Evolutionary conservation across 495 filamentous ascomycete species (phyloP).

Genomic region (Podospora australis): DNA sequence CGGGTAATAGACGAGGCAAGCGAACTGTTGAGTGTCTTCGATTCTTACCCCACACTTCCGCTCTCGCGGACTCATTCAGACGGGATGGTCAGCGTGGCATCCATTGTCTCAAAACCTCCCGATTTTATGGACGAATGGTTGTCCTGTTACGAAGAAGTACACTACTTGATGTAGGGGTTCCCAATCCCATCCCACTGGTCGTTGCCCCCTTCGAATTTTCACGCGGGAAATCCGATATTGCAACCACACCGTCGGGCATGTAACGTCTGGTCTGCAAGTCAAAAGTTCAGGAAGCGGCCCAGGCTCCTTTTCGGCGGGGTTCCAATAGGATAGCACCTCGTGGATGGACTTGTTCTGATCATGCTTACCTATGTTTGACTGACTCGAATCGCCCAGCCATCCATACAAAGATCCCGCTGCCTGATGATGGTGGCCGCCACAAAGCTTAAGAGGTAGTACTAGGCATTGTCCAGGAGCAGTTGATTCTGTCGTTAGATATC

Average conservation of each 20-base stretch:
- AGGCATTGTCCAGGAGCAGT: not conserved
- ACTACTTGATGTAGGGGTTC: not conserved
- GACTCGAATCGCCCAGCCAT: not conserved
- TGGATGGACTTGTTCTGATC: too few species aligned
- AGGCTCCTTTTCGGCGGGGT: not conserved
- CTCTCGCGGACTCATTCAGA: conserved; percentile 3
- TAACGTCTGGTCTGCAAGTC: conserved; percentile 1
- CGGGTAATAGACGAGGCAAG: conserved; percentile 7
- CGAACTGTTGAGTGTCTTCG: conserved; percentile 7
- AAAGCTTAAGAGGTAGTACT: conserved; percentile 13
- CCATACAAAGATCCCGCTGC: not conserved
- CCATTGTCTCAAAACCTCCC: conserved; percentile 2
- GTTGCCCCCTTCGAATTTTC: conserved; percentile 11
- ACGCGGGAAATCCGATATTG: conserved; percentile 20
- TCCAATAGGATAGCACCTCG: too few species aligned
- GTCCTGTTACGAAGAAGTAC: too few species aligned
- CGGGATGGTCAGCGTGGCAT: conserved; percentile 12
- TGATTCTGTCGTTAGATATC: not conserved
- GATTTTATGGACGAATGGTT: conserved; percentile 6
- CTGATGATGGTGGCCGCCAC: conserved; percentile 11
- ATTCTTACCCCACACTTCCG: conserved; percentile 15
- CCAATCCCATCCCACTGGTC: conserved; percentile 10
- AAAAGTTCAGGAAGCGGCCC: not conserved
- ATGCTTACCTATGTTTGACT: not conserved
- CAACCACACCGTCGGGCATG: conserved; percentile 22